Conservation (phyloP, 2,329 filamentous ascomycete genomes). For the Botrytis hyacinthi region DNA sequence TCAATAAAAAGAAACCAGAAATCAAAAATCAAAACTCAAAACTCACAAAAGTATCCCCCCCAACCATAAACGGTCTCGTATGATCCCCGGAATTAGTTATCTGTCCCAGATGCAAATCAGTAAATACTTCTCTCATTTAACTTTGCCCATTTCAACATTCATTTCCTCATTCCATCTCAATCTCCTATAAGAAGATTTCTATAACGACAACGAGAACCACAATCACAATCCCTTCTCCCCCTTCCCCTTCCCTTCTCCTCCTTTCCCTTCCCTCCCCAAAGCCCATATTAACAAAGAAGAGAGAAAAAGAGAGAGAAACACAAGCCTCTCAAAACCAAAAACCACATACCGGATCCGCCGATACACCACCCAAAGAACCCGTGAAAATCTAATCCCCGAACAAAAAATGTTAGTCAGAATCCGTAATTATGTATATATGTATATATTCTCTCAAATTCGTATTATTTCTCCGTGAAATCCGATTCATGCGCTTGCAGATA, state of each 20-base stretch:
- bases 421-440: background rate
- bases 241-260: background rate
- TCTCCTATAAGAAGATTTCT: background rate
- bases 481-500: background rate
- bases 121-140: too few species aligned
- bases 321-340: background rate
- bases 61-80: slow-evolving; percentile 8
- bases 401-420: background rate
- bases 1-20: background rate
- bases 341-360: slow-evolving; percentile 13
- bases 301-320: too few species aligned
- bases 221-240: background rate
- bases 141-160: background rate
- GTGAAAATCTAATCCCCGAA: slow-evolving; percentile 9
- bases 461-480: background rate
- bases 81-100: slow-evolving; percentile 17
- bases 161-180: background rate
- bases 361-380: slow-evolving; percentile 12
- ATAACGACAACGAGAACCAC: background rate
- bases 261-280: background rate
- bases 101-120: background rate
- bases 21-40: background rate
- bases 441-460: background rate
- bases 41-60: slow-evolving; percentile 17
- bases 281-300: background rate